phyloP scores from a whole-genome alignment of 73 alveolate species.

The Paramecium tetraurelia region DNA sequence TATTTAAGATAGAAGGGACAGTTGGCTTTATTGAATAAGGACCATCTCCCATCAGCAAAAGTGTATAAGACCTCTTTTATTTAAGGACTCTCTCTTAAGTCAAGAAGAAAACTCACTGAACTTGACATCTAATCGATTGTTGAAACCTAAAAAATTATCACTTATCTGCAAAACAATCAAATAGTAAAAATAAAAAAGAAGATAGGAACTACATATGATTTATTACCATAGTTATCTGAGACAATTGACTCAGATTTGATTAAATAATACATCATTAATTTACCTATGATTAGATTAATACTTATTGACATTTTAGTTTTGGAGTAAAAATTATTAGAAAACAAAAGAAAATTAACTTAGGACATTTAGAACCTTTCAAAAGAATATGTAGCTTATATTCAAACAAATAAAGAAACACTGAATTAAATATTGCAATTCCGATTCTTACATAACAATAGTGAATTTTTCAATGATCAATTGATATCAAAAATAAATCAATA shows the following conservation, averaged over 20 bases:
- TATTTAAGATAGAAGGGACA: not conserved
- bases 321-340: not conserved
- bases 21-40: not conserved
- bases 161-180: not conserved
- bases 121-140: not conserved
- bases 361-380: not conserved
- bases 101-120: not conserved
- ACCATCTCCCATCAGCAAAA: not conserved
- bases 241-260: not conserved
- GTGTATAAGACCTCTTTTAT: not conserved
- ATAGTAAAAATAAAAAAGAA: conserved; percentile 17
- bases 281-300: not conserved
- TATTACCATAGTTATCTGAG: conserved; percentile 5
- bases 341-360: not conserved
- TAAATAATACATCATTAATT: not conserved
- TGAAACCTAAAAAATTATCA: not conserved
- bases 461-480: not conserved
- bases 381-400: not conserved
- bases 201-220: conserved; percentile 10
- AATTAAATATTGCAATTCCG: not conserved
- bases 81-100: not conserved
- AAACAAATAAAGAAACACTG: not conserved
- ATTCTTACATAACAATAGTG: not conserved
- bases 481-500: not conserved
- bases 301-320: not conserved